Evolutionary conservation across 2,329 filamentous ascomycete species (phyloP), one percentile per base, ranked within the genome.

Genomic region (Neopestalotiopsis clavispora): DNA sequence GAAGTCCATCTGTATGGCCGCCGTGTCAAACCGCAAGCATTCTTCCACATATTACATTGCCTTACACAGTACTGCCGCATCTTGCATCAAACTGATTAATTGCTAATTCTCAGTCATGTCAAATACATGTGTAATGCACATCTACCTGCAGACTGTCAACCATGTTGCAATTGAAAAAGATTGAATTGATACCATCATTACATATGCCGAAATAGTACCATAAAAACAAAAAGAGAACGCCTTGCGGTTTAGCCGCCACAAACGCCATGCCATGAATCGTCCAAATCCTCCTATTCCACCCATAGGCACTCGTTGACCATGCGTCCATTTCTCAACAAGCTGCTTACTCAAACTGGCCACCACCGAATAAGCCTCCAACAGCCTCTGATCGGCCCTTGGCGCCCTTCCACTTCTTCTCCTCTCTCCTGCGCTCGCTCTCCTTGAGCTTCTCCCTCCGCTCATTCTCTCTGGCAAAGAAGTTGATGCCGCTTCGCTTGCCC

Each of bases 401-500:
- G 1, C 87, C 88, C 76, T 84, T 86, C 67, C 84, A 83, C 81
- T 87, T 88, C 78, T 81, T 87, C 76, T 85, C 84, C 81, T 90
- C 86, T 70, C 89, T 83, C 75, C 86, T 83, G 75, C 84, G 84
- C 80, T 91, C 89, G 62, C 79, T 85, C 79, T 90, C 86, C 40
- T 85, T 82, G 64, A 90, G 76, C 70, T 83, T 84, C 14, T 86
- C 86, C 65, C 83, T 80, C 66, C 87, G 82, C 77, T 90, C 89
- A 66, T 81, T 89, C 78, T 90, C 88, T 34, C 88, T 81, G 9
- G 87, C 87, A 72, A 91, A 88, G 70, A 85, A 88, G 74, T 88
- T 87, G 69, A 91, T 82, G 23, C 89, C 89, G 34, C 87, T 90
- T 74, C 83, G 83, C 82, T 89, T 90, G 67, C 86, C 84, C 2